Evolutionary conservation across 148 eudicot species (phyloP).

Genomic region (Silene uniflora): DNA sequence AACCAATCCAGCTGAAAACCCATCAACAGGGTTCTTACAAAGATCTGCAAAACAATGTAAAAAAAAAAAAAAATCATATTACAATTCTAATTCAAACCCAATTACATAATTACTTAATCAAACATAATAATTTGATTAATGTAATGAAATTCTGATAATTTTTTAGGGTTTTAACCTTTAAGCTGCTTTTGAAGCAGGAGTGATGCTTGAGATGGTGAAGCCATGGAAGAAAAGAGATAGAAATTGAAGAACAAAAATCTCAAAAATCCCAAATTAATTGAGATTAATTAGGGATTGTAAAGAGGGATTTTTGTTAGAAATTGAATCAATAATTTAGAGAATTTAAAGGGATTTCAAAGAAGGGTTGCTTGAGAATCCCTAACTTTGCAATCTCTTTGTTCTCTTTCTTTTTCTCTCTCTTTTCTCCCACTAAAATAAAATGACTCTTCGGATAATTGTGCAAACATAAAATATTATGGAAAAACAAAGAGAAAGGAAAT

Average conservation of each 20-base stretch:
- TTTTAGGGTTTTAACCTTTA: slow-evolving; percentile 38
- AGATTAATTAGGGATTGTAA: too few species aligned
- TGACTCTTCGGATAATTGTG: too few species aligned
- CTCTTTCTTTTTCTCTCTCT: too few species aligned
- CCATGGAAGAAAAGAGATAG: slow-evolving; percentile 28
- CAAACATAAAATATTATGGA: too few species aligned
- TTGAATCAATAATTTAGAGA: too few species aligned
- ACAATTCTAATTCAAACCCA: neutral
- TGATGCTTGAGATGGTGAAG: slow-evolving; percentile 61
- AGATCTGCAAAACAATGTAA: slow-evolving; percentile 40
- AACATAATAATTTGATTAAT: neutral
- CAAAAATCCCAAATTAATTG: too few species aligned
- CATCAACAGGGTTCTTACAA: slow-evolving; percentile 58
- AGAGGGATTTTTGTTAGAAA: too few species aligned
- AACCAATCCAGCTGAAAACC: slow-evolving; percentile 60
- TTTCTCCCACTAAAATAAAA: too few species aligned
- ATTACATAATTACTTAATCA: slow-evolving; percentile 13
- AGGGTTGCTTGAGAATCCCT: too few species aligned
- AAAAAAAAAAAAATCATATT: neutral
- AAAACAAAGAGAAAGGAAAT: too few species aligned
- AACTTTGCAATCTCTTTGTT: too few species aligned
- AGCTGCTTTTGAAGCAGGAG: slow-evolving; percentile 76
- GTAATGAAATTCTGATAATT: neutral
- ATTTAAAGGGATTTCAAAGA: too few species aligned
- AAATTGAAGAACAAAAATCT: slow-evolving; percentile 1